Percentiles rank a stretch among this genome's conserved stretches.
Evolutionary conservation across 2,329 filamentous ascomycete species (phyloP).

Genomic region (Cladosporium sp.): DNA sequence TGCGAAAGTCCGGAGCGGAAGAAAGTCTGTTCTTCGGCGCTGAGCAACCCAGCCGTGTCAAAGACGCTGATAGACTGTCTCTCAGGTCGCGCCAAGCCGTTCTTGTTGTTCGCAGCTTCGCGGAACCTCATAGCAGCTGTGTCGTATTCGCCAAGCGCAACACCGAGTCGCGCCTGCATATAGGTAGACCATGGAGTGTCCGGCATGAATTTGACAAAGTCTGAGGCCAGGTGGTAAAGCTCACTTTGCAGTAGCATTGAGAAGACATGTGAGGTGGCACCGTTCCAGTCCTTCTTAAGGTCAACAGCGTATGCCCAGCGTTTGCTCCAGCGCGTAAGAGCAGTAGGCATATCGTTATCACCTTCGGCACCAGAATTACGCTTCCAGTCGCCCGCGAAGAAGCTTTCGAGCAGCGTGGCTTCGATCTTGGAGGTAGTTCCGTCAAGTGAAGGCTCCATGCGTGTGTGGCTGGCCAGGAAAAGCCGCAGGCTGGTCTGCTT

Average conservation of each 20-base stretch:
- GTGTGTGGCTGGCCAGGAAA: constrained; percentile 57
- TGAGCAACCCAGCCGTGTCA: constrained; percentile 64
- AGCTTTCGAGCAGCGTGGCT: constrained; percentile 40
- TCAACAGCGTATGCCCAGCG: constrained; percentile 46
- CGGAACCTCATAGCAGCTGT: constrained; percentile 75
- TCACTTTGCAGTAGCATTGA: constrained; percentile 45
- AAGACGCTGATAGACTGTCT: constrained; percentile 5
- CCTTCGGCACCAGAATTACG: constrained; percentile 5
- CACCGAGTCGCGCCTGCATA: constrained; percentile 75
- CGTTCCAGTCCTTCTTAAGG: constrained; percentile 40
- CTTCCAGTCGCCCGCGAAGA: constrained; percentile 44
- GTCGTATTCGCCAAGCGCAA: constrained; percentile 72
- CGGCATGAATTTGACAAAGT: constrained; percentile 67
- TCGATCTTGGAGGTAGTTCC: neutral
- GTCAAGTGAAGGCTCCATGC: constrained; percentile 48
- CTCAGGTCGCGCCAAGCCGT: constrained; percentile 19
- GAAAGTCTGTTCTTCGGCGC: constrained; percentile 68
- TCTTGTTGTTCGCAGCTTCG: constrained; percentile 58
- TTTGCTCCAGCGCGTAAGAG: constrained; percentile 49
- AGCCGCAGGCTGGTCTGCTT: constrained; percentile 71
- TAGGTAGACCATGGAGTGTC: constrained; percentile 66
- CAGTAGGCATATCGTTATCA: constrained; percentile 33
- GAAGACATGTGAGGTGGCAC: constrained; percentile 43
- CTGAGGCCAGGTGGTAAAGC: constrained; percentile 53
- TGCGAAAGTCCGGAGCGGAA: constrained; percentile 73